These are phyloP conservation scores for Mortierella sp. DNA, from an alignment of 371 early-diverging fungal genomes.

Conservation along the genomic window DNA sequence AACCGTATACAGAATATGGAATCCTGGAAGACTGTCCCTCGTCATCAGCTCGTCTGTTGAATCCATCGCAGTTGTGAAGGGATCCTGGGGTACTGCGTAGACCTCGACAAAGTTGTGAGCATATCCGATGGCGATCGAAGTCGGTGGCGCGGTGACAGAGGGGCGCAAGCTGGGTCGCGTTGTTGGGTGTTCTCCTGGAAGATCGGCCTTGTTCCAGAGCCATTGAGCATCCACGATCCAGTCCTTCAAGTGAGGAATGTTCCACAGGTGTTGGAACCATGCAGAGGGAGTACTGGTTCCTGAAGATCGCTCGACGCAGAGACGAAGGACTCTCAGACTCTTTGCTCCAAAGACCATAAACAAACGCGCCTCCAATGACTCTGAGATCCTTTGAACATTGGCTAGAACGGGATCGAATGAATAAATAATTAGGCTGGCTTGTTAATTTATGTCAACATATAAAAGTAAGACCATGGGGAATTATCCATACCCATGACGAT, in stretches of 20 bases:
- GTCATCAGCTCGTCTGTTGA: slow-evolving; percentile 41
- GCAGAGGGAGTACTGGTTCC: not conserved
- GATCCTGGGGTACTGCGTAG: slow-evolving; percentile 55
- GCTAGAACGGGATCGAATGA: slow-evolving; percentile 9
- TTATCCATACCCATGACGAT: slow-evolving; percentile 64
- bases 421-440: too few species aligned
- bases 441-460: too few species aligned
- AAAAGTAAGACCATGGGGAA: not conserved
- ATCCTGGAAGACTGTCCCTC: slow-evolving; percentile 13
- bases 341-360: slow-evolving; percentile 56
- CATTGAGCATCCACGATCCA: slow-evolving; percentile 84
- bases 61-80: slow-evolving; percentile 57
- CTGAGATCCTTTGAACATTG: slow-evolving; percentile 25
- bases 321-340: slow-evolving; percentile 36
- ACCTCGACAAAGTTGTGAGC: slow-evolving; percentile 84
- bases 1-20: slow-evolving; percentile 34
- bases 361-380: slow-evolving; percentile 25
- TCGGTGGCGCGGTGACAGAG: slow-evolving; percentile 28
- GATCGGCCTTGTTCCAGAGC: slow-evolving; percentile 60
- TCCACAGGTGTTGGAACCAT: slow-evolving; percentile 31
- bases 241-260: slow-evolving; percentile 62
- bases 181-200: slow-evolving; percentile 27
- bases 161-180: slow-evolving; percentile 23
- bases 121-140: slow-evolving; percentile 72
- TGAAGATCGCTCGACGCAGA: slow-evolving; percentile 14